These are phyloP conservation scores for Aureobasidium sp. DNA, from an alignment of 2,329 filamentous ascomycete species.

Conservation along the genomic window DNA sequence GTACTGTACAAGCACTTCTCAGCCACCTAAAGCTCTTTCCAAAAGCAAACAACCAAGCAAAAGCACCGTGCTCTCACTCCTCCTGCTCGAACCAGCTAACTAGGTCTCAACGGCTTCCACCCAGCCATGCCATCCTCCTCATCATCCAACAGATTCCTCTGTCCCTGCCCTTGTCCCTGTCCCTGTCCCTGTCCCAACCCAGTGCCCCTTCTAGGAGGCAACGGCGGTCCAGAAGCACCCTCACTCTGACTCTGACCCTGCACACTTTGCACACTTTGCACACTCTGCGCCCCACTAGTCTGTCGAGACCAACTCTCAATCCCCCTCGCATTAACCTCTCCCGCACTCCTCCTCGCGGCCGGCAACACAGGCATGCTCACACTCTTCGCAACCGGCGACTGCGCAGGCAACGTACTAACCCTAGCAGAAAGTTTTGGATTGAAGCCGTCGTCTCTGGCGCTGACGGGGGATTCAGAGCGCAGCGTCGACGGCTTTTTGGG, in stretches of 20 bases:
- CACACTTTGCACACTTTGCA: too few relatives aligned
- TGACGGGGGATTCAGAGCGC: conserved; percentile 20
- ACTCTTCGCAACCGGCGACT: background rate
- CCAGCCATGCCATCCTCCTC: conserved; percentile 19
- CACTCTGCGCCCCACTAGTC: background rate
- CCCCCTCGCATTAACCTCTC: background rate
- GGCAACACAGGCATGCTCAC: conserved; percentile 7
- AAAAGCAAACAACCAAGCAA: background rate
- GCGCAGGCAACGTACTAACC: conserved; percentile 14
- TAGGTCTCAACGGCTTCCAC: conserved; percentile 26
- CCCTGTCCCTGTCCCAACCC: too few relatives aligned
- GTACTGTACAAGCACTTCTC: background rate
- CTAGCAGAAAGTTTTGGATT: conserved; percentile 17
- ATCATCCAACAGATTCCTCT: conserved; percentile 23
- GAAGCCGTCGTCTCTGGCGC: conserved; percentile 11
- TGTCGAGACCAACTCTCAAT: background rate
- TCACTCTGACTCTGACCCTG: conserved; percentile 5
- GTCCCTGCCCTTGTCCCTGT: conserved; percentile 5
- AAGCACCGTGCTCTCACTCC: background rate
- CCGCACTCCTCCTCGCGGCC: conserved; percentile 6
- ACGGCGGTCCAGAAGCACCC: too few relatives aligned
- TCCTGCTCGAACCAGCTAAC: background rate
- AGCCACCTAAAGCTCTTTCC: background rate
- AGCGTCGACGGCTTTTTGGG: conserved; percentile 27
- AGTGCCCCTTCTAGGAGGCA: conserved; percentile 19